Percentiles rank a stretch among this genome's conserved stretches.
Evolutionary conservation across 2,329 filamentous ascomycete species (phyloP).

Genomic region (Eutypella sp.): DNA sequence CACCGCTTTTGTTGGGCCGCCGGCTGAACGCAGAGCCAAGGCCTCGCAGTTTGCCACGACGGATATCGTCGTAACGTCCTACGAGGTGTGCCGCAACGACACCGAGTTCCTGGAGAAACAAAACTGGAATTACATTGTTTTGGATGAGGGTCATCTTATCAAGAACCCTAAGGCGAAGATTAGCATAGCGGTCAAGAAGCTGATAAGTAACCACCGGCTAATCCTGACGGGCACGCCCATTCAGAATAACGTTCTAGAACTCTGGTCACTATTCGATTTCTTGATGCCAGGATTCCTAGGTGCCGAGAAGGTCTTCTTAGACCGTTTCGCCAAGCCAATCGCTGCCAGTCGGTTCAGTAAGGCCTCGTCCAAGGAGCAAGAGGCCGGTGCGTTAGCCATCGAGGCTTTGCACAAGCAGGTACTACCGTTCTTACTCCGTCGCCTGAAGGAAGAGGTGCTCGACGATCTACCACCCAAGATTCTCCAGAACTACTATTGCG

Average conservation of each 20-base stretch:
- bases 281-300: slow-evolving; percentile 98
- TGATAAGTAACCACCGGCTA: slow-evolving; percentile 87
- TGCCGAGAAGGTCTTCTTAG: slow-evolving; percentile 89
- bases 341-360: slow-evolving; percentile 93
- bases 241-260: slow-evolving; percentile 93
- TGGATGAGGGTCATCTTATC: slow-evolving; percentile 96
- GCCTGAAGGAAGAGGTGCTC: slow-evolving; percentile 94
- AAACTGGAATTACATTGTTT: slow-evolving; percentile 95
- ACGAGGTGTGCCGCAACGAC: slow-evolving; percentile 96
- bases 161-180: slow-evolving; percentile 99
- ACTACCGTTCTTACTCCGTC: slow-evolving; percentile 88
- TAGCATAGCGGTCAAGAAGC: slow-evolving; percentile 82
- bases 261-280: slow-evolving; percentile 98
- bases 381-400: slow-evolving; percentile 90
- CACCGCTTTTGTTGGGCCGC: slow-evolving; percentile 86
- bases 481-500: slow-evolving; percentile 98
- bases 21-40: slow-evolving; percentile 69
- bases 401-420: slow-evolving; percentile 99
- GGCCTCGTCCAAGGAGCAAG: slow-evolving; percentile 96
- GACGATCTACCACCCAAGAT: slow-evolving; percentile 98
- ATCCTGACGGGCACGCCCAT: slow-evolving; percentile 97
- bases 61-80: slow-evolving; percentile 94
- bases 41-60: slow-evolving; percentile 66
- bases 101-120: slow-evolving; percentile 76
- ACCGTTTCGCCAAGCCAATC: slow-evolving; percentile 92